Evolutionary conservation across 2,329 filamentous ascomycete genomes (phyloP).

Genomic region (Seiridium unicorne): DNA sequence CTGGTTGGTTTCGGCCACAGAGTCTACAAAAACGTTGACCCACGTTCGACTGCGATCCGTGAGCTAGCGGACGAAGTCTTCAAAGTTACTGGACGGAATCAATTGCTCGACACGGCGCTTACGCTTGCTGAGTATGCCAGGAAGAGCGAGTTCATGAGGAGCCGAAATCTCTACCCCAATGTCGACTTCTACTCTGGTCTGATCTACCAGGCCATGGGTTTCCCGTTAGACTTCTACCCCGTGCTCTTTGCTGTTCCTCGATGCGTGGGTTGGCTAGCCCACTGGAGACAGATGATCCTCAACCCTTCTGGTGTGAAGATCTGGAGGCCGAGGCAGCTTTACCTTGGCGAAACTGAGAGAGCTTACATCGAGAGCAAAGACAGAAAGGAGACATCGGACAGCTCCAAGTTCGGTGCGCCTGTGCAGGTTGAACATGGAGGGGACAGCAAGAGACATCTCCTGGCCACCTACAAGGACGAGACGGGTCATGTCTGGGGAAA

Average conservation of each 20-base stretch:
- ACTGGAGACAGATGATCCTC: slow-evolving; percentile 51
- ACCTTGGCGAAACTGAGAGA: slow-evolving; percentile 41
- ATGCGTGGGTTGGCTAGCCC: slow-evolving; percentile 50
- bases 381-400: slow-evolving; percentile 30
- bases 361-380: slow-evolving; percentile 38
- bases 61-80: slow-evolving; percentile 49
- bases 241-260: slow-evolving; percentile 49
- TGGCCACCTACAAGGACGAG: slow-evolving; percentile 39
- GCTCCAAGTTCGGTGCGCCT: slow-evolving; percentile 27
- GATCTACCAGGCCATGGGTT: slow-evolving; percentile 53
- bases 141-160: slow-evolving; percentile 47
- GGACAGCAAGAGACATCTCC: slow-evolving; percentile 38
- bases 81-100: slow-evolving; percentile 47
- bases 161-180: slow-evolving; percentile 48
- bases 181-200: slow-evolving; percentile 52
- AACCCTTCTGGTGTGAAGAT: slow-evolving; percentile 46
- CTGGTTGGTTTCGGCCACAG: slow-evolving; percentile 56
- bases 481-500: slow-evolving; percentile 27
- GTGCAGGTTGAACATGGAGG: slow-evolving; percentile 36
- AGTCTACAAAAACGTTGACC: slow-evolving; percentile 53
- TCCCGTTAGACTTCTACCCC: slow-evolving; percentile 51
- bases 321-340: slow-evolving; percentile 48
- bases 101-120: slow-evolving; percentile 47
- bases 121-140: slow-evolving; percentile 43
- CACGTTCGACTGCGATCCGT: slow-evolving; percentile 47